A percentile compares a stretch with the other conserved stretches of the same genome.
Evolutionary conservation across 805 yeast genomes (phyloP).

Genomic region (Ogataea nitratoaversa): DNA sequence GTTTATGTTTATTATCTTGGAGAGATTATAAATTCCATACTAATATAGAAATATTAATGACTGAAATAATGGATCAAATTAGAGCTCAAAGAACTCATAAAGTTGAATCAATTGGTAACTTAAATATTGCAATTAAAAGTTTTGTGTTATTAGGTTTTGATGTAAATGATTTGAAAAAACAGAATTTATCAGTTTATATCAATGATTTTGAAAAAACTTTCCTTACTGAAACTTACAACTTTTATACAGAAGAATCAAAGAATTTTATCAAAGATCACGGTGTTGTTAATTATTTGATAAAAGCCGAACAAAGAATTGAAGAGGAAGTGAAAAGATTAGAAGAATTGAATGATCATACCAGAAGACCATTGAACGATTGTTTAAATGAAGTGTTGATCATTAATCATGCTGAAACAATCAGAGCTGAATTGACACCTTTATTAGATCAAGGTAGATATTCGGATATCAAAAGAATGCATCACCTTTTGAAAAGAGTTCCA

Average conservation of each 20-base stretch:
- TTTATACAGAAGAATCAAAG: conserved; percentile 64
- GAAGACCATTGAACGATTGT: conserved; percentile 68
- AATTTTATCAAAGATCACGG: conserved; percentile 67
- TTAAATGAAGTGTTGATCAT: conserved; percentile 74
- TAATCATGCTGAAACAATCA: conserved; percentile 71
- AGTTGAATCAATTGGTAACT: conserved; percentile 58
- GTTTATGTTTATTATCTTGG: conserved; percentile 87
- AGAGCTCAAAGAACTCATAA: conserved; percentile 76
- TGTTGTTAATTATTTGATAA: conserved; percentile 85
- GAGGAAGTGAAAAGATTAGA: conserved; percentile 81
- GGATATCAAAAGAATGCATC: conserved; percentile 76
- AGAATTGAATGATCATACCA: conserved; percentile 80
- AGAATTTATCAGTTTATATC: conserved; percentile 77
- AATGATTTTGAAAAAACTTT: conserved; percentile 75
- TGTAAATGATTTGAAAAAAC: conserved; percentile 80
- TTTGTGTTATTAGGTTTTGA: conserved; percentile 90
- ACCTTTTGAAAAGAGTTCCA: conserved; percentile 72
- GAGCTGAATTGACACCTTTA: conserved; percentile 70
- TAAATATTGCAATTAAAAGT: conserved; percentile 76
- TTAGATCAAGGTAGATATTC: conserved; percentile 67
- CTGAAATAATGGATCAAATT: conserved; percentile 72
- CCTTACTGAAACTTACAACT: conserved; percentile 61
- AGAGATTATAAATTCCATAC: conserved; percentile 72
- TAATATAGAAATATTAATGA: conserved; percentile 55
- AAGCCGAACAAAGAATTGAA: conserved; percentile 74